phyloP scores from a whole-genome alignment of 2,329 filamentous ascomycete species.

The Botrytis cinerea region DNA sequence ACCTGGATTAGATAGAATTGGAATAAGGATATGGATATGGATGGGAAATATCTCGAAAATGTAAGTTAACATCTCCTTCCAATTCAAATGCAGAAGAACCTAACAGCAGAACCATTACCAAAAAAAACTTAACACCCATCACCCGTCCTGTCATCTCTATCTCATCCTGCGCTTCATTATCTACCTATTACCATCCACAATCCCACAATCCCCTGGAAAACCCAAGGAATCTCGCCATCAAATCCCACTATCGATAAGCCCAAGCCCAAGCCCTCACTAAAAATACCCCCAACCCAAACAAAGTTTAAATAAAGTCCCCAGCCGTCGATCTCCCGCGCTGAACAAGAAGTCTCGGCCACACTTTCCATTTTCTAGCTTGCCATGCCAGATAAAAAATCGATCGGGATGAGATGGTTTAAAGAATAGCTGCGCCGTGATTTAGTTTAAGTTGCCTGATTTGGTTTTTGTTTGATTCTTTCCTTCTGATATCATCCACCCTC shows the following conservation, averaged over 20 bases:
- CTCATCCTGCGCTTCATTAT: background rate
- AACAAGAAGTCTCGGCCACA: background rate
- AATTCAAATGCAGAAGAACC: too few relatives aligned
- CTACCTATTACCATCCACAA: background rate
- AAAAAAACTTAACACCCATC: background rate
- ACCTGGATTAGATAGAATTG: background rate
- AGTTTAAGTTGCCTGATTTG: background rate
- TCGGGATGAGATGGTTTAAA: background rate
- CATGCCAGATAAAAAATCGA: background rate
- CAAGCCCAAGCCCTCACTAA: background rate
- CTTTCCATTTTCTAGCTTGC: background rate
- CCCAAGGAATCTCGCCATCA: background rate
- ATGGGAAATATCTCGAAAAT: too few relatives aligned
- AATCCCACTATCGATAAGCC: background rate
- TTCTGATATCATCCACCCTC: background rate
- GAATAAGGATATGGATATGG: too few relatives aligned
- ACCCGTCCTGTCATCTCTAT: background rate
- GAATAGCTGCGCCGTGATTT: background rate
- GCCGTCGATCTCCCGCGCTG: slow-evolving; percentile 12
- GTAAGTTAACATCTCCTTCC: too few relatives aligned
- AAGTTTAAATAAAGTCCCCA: background rate
- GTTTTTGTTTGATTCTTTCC: background rate
- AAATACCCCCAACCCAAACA: background rate
- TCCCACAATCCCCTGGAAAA: background rate
- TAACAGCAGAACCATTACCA: background rate